These are phyloP conservation scores for Diutina mesorugosa DNA, from an alignment of 1,139 yeast species.

Conservation along the genomic window DNA sequence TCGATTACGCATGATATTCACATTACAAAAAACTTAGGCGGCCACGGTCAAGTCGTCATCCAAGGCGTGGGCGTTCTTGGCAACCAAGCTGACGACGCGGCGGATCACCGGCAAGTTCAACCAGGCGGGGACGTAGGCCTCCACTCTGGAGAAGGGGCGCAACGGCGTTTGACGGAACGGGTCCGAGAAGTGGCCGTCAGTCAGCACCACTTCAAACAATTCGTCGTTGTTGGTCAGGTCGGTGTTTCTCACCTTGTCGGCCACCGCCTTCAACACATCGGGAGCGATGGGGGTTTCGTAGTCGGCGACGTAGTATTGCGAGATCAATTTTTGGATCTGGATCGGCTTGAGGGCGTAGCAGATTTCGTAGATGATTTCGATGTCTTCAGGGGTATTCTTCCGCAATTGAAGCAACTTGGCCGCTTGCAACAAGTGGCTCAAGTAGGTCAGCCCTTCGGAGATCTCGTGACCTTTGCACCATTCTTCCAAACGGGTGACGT, in stretches of 20 bases:
- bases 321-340: conserved; percentile 84
- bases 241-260: conserved; percentile 65
- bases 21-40: not conserved
- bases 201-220: conserved; percentile 54
- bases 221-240: conserved; percentile 44
- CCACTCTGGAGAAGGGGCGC: conserved; percentile 79
- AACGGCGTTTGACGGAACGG: conserved; percentile 81
- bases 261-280: conserved; percentile 71
- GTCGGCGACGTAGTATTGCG: conserved; percentile 86
- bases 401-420: conserved; percentile 87
- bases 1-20: not conserved
- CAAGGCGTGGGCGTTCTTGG: conserved; percentile 52
- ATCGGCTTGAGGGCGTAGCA: conserved; percentile 90
- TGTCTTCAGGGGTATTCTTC: conserved; percentile 82
- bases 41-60: not conserved
- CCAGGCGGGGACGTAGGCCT: conserved; percentile 96
- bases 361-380: conserved; percentile 85
- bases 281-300: conserved; percentile 91
- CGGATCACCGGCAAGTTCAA: conserved; percentile 80
- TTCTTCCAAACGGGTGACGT: conserved; percentile 91
- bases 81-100: conserved; percentile 81
- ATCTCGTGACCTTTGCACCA: conserved; percentile 97
- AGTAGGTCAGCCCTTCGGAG: conserved; percentile 78
- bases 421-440: conserved; percentile 85
- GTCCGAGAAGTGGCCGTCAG: conserved; percentile 77